A percentile compares a stretch with the other conserved stretches of the same genome.
phyloP scores from a whole-genome alignment of 139 green algal species.

The Auxenochlorella protothecoides region DNA sequence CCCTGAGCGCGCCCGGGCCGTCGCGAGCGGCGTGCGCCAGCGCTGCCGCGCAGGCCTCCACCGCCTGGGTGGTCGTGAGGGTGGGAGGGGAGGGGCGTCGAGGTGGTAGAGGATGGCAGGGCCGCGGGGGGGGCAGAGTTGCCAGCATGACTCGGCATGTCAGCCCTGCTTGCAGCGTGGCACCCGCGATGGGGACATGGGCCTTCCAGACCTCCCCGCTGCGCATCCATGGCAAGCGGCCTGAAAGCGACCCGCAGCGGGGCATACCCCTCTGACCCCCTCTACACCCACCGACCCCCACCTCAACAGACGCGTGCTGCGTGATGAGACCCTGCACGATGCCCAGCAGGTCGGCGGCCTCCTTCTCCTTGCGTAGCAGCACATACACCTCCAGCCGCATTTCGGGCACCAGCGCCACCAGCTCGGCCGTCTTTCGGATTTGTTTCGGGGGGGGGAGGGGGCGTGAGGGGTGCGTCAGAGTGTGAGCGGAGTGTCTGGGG shows the following conservation, averaged over 20 bases:
- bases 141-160: too few relatives aligned
- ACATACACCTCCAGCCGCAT: constrained; percentile 52
- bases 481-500: neutral
- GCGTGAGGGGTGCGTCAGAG: neutral
- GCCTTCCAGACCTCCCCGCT: too few relatives aligned
- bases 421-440: constrained; percentile 26
- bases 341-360: constrained; percentile 25
- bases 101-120: neutral
- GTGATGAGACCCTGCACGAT: constrained; percentile 19
- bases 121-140: too few relatives aligned
- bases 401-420: constrained; percentile 30
- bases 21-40: constrained; percentile 19
- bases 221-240: neutral
- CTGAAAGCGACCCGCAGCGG: neutral
- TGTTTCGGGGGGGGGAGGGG: neutral
- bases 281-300: neutral
- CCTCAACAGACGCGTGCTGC: constrained; percentile 26
- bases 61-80: neutral
- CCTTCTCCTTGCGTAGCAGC: constrained; percentile 31
- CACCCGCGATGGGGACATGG: too few relatives aligned
- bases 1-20: constrained; percentile 18
- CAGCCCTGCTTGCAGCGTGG: too few relatives aligned
- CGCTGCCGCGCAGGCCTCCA: constrained; percentile 10
- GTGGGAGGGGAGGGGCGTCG: neutral
- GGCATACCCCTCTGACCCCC: neutral